Evolutionary conservation across 129 eudicot species (phyloP).

Genomic region (Pulicaria dysenterica): DNA sequence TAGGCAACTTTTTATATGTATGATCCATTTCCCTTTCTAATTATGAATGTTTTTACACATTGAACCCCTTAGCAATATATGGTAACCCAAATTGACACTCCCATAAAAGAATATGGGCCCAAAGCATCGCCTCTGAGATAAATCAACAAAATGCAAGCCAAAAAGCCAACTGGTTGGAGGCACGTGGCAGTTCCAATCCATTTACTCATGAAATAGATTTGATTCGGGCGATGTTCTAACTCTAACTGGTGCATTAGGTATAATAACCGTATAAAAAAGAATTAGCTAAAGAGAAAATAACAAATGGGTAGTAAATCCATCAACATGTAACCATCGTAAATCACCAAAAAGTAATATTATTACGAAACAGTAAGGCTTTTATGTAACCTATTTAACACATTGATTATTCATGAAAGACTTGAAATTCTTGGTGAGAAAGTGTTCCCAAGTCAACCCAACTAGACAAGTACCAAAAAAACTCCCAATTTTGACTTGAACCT

Average conservation of each 20-base stretch:
- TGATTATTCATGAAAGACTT: too few species aligned
- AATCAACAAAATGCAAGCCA: conserved; percentile 11
- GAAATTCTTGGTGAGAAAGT: neutral
- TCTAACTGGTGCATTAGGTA: neutral
- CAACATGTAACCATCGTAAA: too few species aligned
- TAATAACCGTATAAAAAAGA: neutral
- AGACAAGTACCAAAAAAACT: neutral
- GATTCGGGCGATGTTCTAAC: neutral
- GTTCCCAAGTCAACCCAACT: neutral
- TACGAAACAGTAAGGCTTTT: too few species aligned
- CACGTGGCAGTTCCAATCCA: neutral
- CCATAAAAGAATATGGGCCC: neutral
- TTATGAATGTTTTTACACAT: conserved; percentile 1
- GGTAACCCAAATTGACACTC: neutral
- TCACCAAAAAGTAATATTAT: too few species aligned
- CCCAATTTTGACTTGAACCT: neutral
- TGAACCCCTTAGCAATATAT: neutral
- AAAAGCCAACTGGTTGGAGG: too few species aligned
- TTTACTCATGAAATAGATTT: neutral
- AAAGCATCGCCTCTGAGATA: neutral
- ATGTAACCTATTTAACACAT: too few species aligned
- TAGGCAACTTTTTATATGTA: neutral
- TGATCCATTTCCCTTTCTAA: neutral
- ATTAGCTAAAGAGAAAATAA: neutral
- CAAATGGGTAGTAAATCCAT: neutral